These are phyloP conservation scores for Hyaloperonospora brassicae DNA, from an alignment of 352 stramenopile species.

Conservation along the genomic window DNA sequence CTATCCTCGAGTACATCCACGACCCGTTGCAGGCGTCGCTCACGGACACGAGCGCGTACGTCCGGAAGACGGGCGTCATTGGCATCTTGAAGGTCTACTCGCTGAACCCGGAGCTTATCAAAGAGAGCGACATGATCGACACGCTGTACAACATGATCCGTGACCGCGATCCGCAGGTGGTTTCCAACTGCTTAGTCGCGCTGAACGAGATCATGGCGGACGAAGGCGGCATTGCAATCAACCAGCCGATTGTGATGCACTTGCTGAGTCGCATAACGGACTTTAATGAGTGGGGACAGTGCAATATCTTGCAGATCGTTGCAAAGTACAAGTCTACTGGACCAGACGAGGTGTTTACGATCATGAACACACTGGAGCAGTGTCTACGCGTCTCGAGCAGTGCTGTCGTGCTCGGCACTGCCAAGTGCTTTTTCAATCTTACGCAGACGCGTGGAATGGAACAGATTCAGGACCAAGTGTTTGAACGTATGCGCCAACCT, in stretches of 20 bases:
- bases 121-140: conserved; percentile 93
- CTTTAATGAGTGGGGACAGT: conserved; percentile 99
- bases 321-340: conserved; percentile 90
- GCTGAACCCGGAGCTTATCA: conserved; percentile 88
- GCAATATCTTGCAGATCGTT: conserved; percentile 93
- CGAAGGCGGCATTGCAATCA: conserved; percentile 95
- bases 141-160: conserved; percentile 98
- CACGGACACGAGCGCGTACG: conserved; percentile 94
- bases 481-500: conserved; percentile 89
- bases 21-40: conserved; percentile 89
- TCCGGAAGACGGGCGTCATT: conserved; percentile 98
- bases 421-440: conserved; percentile 96
- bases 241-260: conserved; percentile 95
- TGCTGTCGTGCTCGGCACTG: conserved; percentile 92
- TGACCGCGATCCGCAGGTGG: conserved; percentile 95
- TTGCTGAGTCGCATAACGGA: conserved; percentile 96
- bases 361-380: conserved; percentile 97
- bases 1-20: conserved; percentile 98
- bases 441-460: conserved; percentile 85
- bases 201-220: conserved; percentile 98
- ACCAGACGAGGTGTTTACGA: conserved; percentile 95
- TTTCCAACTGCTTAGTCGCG: conserved; percentile 95
- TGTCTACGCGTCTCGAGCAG: conserved; percentile 94
- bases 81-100: conserved; percentile 96
- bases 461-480: conserved; percentile 83